Percentiles rank a stretch among this genome's conserved stretches.
These are phyloP conservation scores for Eucommia ulmoides DNA, from an alignment of 257 asterid species.

Conservation along the genomic window DNA sequence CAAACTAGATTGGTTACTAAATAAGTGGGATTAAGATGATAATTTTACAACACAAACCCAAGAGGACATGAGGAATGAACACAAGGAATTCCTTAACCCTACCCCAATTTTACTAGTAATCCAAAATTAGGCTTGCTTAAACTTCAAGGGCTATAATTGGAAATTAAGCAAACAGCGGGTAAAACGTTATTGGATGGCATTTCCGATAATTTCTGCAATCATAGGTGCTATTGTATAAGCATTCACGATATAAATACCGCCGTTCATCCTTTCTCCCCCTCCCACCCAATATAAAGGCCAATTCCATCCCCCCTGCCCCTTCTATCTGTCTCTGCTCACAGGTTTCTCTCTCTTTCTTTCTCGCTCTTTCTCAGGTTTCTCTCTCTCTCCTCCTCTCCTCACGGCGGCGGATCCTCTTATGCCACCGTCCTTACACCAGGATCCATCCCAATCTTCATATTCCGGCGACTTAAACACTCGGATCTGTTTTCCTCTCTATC, in stretches of 20 bases:
- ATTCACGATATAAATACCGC: background rate
- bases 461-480: background rate
- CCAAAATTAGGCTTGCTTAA: too few species aligned
- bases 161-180: too few species aligned
- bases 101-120: too few species aligned
- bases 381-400: conserved; percentile 6
- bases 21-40: too few species aligned
- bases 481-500: conserved; percentile 5
- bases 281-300: background rate
- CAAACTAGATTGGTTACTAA: too few species aligned
- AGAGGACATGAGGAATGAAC: too few species aligned
- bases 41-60: too few species aligned
- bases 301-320: conserved; percentile 3
- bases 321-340: too few species aligned
- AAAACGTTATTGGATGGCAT: background rate
- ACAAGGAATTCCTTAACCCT: too few species aligned
- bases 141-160: too few species aligned
- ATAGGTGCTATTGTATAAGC: background rate
- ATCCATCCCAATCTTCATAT: conserved; percentile 10
- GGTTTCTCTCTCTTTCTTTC: background rate
- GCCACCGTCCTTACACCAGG: conserved; percentile 14
- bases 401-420: conserved; percentile 18
- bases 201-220: background rate
- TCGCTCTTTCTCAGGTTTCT: conserved; percentile 4
- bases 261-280: background rate